Percentiles rank a stretch among this genome's conserved stretches.
Evolutionary conservation across 2,329 filamentous ascomycete species (phyloP).

Genomic region (Colletotrichum sp.): DNA sequence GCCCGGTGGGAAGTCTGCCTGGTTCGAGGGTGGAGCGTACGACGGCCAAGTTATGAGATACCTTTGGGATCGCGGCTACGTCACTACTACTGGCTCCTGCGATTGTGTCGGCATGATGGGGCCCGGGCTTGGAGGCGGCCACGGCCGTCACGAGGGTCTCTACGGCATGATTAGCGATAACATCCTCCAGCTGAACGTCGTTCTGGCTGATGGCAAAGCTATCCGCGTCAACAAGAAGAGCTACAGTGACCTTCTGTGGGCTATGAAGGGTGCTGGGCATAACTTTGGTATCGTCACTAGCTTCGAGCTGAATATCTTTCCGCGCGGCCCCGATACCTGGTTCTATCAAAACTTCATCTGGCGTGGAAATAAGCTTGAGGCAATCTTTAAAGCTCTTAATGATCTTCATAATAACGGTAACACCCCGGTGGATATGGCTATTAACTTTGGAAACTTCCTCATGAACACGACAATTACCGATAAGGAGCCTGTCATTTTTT

Average conservation of each 20-base stretch:
- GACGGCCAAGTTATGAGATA: neutral
- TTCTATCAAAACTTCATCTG: conserved; percentile 27
- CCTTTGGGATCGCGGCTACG: conserved; percentile 20
- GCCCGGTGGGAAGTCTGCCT: neutral
- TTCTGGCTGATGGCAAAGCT: conserved; percentile 52
- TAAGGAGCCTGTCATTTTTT: conserved; percentile 21
- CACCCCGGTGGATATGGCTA: conserved; percentile 15
- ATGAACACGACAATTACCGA: conserved; percentile 15
- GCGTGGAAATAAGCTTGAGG: conserved; percentile 22
- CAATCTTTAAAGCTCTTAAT: conserved; percentile 24
- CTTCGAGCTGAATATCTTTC: conserved; percentile 24
- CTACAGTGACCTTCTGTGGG: neutral
- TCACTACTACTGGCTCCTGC: conserved; percentile 46
- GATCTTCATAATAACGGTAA: conserved; percentile 22
- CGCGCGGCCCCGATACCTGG: conserved; percentile 23
- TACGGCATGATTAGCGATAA: conserved; percentile 60
- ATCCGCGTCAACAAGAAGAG: conserved; percentile 35
- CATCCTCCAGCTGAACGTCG: conserved; percentile 53
- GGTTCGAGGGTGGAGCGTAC: neutral
- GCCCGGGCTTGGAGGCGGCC: conserved; percentile 61
- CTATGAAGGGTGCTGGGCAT: no score
- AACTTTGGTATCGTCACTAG: no score
- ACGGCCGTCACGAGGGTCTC: conserved; percentile 57
- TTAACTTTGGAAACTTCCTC: conserved; percentile 16
- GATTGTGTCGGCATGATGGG: conserved; percentile 55